Evolutionary conservation across 371 early-diverging fungal species (phyloP), one percentile per base, ranked within the genome.

Genomic region (Caulochytrium protostelioides): DNA sequence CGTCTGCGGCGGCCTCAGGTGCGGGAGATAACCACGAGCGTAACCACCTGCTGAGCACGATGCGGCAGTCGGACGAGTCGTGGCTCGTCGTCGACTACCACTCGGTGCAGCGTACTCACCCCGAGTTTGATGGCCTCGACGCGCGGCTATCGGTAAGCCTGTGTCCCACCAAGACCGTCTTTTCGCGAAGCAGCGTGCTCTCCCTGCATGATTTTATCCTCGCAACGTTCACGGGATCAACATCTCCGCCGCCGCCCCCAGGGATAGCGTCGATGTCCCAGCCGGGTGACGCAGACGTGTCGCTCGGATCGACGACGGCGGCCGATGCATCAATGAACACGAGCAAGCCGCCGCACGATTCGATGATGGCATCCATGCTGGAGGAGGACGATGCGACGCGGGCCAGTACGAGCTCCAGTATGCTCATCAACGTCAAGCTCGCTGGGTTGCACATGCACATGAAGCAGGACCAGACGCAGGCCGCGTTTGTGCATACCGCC

Each of bases 111-210:
- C 50, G 59, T 0, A 49, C 55, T n/a, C 76, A 74, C 4, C 85
- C 86, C 0, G 78, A 79, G 35, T 87, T 78, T 35, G 69, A 79
- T 34, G 76, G 81, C 5, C 65, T 79, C 34, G 79, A 81, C 32
- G 83, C 82, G 35, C 69, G 70, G 0, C 73, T 84, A 2, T 78
- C 80, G 28, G 69, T 89, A 1, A 70, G 77, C 2, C 59, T 94
- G 18, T 83, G 83, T 1, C 76, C 77, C 0, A 54, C 89, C 20
- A 76, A 78, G 21, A 61, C 87, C 45, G 70, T 79, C 28, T 63
- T 91, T 0, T 80, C 83, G 1, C 74, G 76, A 24, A 79, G 78
- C 49, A 80, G 81, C 27, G 75, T 92, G 1, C 49, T 91, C 28
- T 70, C 70, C 0, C 51, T 85, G 6, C 79, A 89, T 47, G 79